Conservation (phyloP, 2,329 filamentous ascomycete species). For the Fusarium aywerte region DNA sequence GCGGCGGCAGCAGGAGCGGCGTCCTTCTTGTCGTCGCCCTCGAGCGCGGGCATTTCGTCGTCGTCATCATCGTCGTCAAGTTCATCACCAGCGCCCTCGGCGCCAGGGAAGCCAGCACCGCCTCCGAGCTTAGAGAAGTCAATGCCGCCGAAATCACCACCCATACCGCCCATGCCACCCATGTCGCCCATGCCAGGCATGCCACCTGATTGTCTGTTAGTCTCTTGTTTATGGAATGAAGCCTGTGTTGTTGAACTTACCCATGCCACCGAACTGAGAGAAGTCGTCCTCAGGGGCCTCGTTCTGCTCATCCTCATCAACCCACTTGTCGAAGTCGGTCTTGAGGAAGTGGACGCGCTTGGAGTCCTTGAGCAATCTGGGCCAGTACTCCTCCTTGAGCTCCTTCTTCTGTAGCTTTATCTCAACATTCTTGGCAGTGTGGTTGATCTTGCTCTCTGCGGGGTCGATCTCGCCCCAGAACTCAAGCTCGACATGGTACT, state of each 20-base stretch:
- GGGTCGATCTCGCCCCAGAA: constrained; percentile 93
- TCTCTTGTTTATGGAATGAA: background rate
- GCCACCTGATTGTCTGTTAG: constrained; percentile 55
- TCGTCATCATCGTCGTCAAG: constrained; percentile 71
- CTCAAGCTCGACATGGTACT: constrained; percentile 86
- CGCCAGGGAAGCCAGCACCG: constrained; percentile 65
- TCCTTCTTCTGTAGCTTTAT: constrained; percentile 97
- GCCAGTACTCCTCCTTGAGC: constrained; percentile 94
- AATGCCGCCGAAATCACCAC: constrained; percentile 83
- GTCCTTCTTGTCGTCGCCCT: constrained; percentile 66
- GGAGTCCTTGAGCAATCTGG: constrained; percentile 87
- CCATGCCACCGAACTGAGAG: constrained; percentile 74
- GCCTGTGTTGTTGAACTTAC: constrained; percentile 54
- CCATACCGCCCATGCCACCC: constrained; percentile 62
- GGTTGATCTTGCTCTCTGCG: constrained; percentile 83
- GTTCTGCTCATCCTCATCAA: constrained; percentile 98
- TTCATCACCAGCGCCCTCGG: constrained; percentile 59
- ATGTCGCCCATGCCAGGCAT: constrained; percentile 60
- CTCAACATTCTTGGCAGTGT: constrained; percentile 89
- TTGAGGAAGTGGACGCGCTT: constrained; percentile 96
- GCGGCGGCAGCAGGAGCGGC: constrained; percentile 49
- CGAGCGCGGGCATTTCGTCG: constrained; percentile 87
- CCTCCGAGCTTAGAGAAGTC: constrained; percentile 92
- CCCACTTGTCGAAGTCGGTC: constrained; percentile 99
- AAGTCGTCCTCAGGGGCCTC: constrained; percentile 85